These are phyloP conservation scores for Synchytrium microbalum DNA, from an alignment of 371 early-diverging fungal genomes.

Conservation along the genomic window DNA sequence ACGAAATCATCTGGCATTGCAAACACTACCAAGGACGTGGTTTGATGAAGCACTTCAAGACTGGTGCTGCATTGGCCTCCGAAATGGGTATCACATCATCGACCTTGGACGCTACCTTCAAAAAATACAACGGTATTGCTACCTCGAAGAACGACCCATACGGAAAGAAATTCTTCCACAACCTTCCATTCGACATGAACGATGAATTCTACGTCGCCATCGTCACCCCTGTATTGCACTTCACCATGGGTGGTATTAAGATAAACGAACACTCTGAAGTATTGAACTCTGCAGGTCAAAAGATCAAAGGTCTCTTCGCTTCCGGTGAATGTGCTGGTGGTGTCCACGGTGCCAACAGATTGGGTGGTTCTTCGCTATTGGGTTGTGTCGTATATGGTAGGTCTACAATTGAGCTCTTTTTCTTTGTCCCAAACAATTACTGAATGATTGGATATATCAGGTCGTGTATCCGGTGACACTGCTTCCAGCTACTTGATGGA, in stretches of 20 bases:
- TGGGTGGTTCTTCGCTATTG: slow-evolving; percentile 95
- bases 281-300: slow-evolving; percentile 36
- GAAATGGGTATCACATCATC: slow-evolving; percentile 67
- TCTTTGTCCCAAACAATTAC: slow-evolving; percentile 11
- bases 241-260: slow-evolving; percentile 95
- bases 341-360: slow-evolving; percentile 96
- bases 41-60: slow-evolving; percentile 73
- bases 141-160: slow-evolving; percentile 70
- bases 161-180: slow-evolving; percentile 83
- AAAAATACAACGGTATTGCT: slow-evolving; percentile 73
- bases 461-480: slow-evolving; percentile 13
- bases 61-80: slow-evolving; percentile 67
- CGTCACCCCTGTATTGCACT: slow-evolving; percentile 90
- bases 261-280: slow-evolving; percentile 75
- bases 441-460: neutral
- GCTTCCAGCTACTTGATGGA: slow-evolving; percentile 59
- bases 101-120: slow-evolving; percentile 66
- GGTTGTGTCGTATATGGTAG: slow-evolving; percentile 96
- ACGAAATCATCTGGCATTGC: slow-evolving; percentile 91
- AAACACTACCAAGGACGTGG: slow-evolving; percentile 86
- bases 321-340: slow-evolving; percentile 42
- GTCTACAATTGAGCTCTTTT: slow-evolving; percentile 77
- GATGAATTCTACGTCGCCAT: slow-evolving; percentile 75
- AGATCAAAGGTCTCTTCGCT: slow-evolving; percentile 80
- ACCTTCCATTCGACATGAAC: slow-evolving; percentile 62